Evolutionary conservation across 805 yeast genomes (phyloP).

Genomic region (Candida easanensis): DNA sequence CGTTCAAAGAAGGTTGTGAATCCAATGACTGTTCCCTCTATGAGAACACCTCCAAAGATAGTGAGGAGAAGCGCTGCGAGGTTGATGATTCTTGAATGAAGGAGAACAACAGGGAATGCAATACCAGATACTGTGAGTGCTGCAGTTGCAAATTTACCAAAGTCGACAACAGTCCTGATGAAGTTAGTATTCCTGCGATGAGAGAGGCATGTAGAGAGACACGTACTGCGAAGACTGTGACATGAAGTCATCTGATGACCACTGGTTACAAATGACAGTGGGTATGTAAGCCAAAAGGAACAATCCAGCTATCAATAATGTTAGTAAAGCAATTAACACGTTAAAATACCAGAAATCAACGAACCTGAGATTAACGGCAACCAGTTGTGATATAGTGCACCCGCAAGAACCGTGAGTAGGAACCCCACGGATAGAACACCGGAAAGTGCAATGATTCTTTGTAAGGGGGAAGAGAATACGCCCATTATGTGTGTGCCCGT

Average conservation of each 20-base stretch:
- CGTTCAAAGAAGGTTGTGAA: conserved; percentile 64
- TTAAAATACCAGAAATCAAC: conserved; percentile 18
- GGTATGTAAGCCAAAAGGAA: conserved; percentile 59
- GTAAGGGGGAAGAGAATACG: conserved; percentile 44
- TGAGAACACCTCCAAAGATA: conserved; percentile 63
- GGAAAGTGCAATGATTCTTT: conserved; percentile 72
- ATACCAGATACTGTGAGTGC: conserved; percentile 61
- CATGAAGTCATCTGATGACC: conserved; percentile 52
- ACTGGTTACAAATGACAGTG: conserved; percentile 45
- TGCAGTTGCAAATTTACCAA: conserved; percentile 68
- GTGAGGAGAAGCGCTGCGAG: conserved; percentile 58
- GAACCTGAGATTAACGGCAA: conserved; percentile 59
- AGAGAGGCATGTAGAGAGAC: background rate
- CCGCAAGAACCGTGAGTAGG: conserved; percentile 68
- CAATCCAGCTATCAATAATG: conserved; percentile 33
- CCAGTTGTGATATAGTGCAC: conserved; percentile 78
- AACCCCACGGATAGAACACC: conserved; percentile 76
- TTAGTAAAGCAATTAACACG: background rate
- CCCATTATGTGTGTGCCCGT: conserved; percentile 11
- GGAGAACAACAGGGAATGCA: conserved; percentile 56
- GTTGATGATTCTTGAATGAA: conserved; percentile 62
- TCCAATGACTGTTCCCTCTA: conserved; percentile 68
- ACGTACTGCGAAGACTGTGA: conserved; percentile 40
- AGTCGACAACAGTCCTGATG: conserved; percentile 49
- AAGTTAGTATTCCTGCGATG: conserved; percentile 11